Percentiles rank a stretch among this genome's conserved stretches.
Conservation (phyloP, 2,329 filamentous ascomycete genomes). For the Colletotrichum musicola region DNA sequence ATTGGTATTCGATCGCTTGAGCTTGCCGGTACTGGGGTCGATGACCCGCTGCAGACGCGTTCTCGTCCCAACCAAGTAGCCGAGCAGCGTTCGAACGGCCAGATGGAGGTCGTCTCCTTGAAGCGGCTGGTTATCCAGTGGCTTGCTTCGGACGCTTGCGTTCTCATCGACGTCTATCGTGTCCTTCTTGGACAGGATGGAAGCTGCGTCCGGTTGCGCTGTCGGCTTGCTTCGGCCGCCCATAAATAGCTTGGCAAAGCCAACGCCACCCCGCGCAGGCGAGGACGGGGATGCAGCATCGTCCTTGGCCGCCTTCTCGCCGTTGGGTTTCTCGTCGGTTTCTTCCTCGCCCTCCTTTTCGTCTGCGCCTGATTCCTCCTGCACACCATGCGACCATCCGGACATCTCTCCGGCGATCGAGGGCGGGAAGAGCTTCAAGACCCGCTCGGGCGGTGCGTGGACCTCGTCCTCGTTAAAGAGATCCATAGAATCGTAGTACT, state of each 20-base stretch:
- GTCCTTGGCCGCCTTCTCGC: slow-evolving; percentile 46
- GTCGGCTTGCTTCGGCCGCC: slow-evolving; percentile 57
- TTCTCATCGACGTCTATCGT: slow-evolving; percentile 66
- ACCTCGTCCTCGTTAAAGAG: slow-evolving; percentile 88
- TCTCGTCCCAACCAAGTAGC: slow-evolving; percentile 89
- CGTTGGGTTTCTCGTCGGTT: slow-evolving; percentile 49
- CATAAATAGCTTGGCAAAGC: slow-evolving; percentile 68
- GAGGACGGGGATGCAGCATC: slow-evolving; percentile 46
- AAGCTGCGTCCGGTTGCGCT: slow-evolving; percentile 64
- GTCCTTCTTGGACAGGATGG: slow-evolving; percentile 70
- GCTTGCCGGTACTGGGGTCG: slow-evolving; percentile 71
- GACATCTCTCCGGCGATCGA: slow-evolving; percentile 87
- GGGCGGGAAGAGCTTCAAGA: slow-evolving; percentile 86
- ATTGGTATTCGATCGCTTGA: slow-evolving; percentile 64
- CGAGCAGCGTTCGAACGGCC: slow-evolving; percentile 85
- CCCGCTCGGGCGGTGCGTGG: slow-evolving; percentile 87
- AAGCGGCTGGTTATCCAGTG: slow-evolving; percentile 64
- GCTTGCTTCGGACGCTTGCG: slow-evolving; percentile 62
- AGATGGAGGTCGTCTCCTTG: slow-evolving; percentile 87
- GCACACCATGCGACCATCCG: slow-evolving; percentile 56
- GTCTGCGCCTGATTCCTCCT: slow-evolving; percentile 60
- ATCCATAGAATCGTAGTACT: slow-evolving; percentile 88
- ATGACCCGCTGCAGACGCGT: slow-evolving; percentile 72
- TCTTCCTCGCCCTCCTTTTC: slow-evolving; percentile 47
- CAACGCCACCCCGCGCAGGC: slow-evolving; percentile 54